Evolutionary conservation across 768 basidiomycete genomes (phyloP).

Genomic region (Podaxis sp.): DNA sequence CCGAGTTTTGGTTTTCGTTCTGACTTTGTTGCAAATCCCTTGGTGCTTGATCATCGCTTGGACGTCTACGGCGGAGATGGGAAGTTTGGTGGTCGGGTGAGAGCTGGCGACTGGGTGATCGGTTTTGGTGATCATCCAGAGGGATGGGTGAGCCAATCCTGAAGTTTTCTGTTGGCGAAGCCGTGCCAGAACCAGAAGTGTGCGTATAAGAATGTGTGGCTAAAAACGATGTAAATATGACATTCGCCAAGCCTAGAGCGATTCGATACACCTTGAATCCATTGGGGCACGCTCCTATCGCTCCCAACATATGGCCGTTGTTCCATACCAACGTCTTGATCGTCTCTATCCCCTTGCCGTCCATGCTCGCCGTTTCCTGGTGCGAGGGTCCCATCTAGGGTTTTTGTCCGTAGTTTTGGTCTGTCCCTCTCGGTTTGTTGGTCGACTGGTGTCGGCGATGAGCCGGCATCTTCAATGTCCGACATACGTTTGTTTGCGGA

Average conservation of each 20-base stretch:
- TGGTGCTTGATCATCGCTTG: not conserved
- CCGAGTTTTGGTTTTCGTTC: conserved; percentile 21
- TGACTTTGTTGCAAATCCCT: conserved; percentile 1
- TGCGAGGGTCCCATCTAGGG: conserved; percentile 21
- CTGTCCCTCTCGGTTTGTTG: conserved; percentile 20
- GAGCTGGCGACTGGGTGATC: not conserved
- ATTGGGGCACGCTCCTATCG: conserved; percentile 32
- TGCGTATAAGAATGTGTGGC: conserved; percentile 9
- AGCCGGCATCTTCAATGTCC: not conserved
- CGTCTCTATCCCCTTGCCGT: not conserved
- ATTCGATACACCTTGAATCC: conserved; percentile 36
- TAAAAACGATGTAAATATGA: conserved; percentile 7
- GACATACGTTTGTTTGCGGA: conserved; percentile 3
- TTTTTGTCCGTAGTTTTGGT: conserved; percentile 25
- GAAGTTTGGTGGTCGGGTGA: not conserved
- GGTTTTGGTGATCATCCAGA: conserved; percentile 14
- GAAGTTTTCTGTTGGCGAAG: conserved; percentile 31
- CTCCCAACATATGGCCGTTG: conserved; percentile 22
- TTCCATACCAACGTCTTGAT: conserved; percentile 18
- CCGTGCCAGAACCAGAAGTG: conserved; percentile 34
- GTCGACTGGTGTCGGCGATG: conserved; percentile 14
- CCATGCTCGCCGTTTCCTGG: conserved; percentile 15
- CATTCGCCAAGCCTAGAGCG: not conserved
- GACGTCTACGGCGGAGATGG: not conserved
- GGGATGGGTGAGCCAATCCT: conserved; percentile 26